Base-by-base conservation (phyloP, 208 protist species). In the Acanthamoeba lenticulata region DNA sequence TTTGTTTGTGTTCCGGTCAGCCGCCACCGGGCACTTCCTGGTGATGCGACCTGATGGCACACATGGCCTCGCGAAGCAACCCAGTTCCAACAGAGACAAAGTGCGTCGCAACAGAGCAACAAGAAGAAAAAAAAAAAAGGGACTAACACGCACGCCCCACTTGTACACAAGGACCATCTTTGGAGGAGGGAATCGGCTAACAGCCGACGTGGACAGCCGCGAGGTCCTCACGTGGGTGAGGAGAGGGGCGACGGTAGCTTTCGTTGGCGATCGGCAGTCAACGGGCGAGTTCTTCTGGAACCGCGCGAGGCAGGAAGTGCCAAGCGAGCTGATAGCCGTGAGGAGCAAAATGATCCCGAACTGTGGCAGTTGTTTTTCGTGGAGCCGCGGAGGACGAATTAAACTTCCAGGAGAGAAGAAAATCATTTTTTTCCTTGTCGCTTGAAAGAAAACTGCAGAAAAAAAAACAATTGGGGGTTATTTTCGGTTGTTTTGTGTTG, bases 291-390 rank as follows among this genome's bases (percentile, higher is more conserved):
- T 5, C 38, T 77, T 1, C 38, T 77, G 34, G 67, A 77, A 34
- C 67, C 67, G 15, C 67, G 5, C 3, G 34, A 77, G 34, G 24
- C 36, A 21, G 19, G 36, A 27, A 72, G 62, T 27, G 27, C n/a
- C 62, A 19, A 11, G 11, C n/a, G 32, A 4, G 62, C 5, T 3
- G 60, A 6, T 9, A 27, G 60, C 36, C 32, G 67, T 2, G 27
- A 1, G 4, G 57, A 65, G 17, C 57, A 65, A n/a, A 19, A 44
- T 69, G 27, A 27, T 36, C 29, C 60, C 6, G 67, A 77, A 17
- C 36, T 77, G 67, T 77, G 67, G 67, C 67, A 77, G 42, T n/a
- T 77, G 36, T 77, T 77, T n/a, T 77, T 77, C 38, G 67, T 77
- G 67, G 67, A 77, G 34, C 67, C 67, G 24, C 29, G 67, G 15